Base-by-base conservation (phyloP, 2,329 filamentous ascomycete species). In the Fulvia fulva region DNA sequence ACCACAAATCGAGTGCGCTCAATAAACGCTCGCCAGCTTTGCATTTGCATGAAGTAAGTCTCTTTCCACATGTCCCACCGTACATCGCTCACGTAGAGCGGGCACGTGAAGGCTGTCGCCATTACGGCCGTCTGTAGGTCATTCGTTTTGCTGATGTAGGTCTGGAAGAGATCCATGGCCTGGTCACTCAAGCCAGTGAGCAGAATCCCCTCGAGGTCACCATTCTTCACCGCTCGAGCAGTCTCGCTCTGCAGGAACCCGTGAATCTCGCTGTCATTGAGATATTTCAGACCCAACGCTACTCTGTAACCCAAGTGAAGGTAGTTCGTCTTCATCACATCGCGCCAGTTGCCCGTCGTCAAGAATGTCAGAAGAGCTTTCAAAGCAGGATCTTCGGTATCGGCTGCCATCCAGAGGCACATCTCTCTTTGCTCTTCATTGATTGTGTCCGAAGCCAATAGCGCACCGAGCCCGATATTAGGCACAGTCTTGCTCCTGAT, bases 61-160 rank as follows among this genome's bases (percentile, higher is more conserved):
- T 93, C 91, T 62, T 88, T 87, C 88, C 90, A 93, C 56, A 87
- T 84, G 9, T 81, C 80, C 75, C 87, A 90, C 63, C 90, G 86
- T 45, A 87, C 78, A 71, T 94, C 90, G 72, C 88, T 83, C 64
- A 93, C 86, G 73, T 90, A 93, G 8, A 85, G 81, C 0, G 90
- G 90, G 57, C 86, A 84, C 64, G 87, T 88, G 71, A 89, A 86
- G 12, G 87, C 87, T 57, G 89, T 83, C 59, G 90, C 83, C 1
- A 94, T 79, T 0, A 89, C 87, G 1, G 89, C 88, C 1, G 89
- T 91, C 74, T 95, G 90, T 23, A 90, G 81, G 71, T 93, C 90
- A 68, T 86, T 81, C 71, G 88, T 91, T 65, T 87, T 88, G 65
- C 87, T 81, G 47, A 94, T 82, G 72, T 91, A 91, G 52, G 84